Base-by-base conservation (phyloP, 2,329 filamentous ascomycete species). In the Camptophora hylomeconis region DNA sequence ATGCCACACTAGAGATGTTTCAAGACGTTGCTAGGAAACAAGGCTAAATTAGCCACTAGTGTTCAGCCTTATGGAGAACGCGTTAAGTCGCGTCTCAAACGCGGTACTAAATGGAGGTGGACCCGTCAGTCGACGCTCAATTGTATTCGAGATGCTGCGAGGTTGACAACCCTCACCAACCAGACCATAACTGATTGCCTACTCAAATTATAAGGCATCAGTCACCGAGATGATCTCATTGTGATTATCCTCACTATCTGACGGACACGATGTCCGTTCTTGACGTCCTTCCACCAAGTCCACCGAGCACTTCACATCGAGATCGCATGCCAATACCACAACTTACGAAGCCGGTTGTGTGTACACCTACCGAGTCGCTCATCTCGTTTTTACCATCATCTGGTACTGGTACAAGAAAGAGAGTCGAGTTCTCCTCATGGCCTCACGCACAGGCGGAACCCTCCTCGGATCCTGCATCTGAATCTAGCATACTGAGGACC, bases 341-440 rank as follows among this genome's bases (percentile, higher is more conserved):
- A 7, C 9, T 26, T 17, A 22, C 30, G 2, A 17, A 28, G 4
- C 21, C 28, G n/a, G 10, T 23, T 7, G 35, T 24, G 13, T 25
- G 35, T 14, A 35, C 35, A 20, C 35, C 35, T 32, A 17, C 28
- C 16, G 30, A 36, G 15, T 35, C 33, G 8, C 30, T 37, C 18
- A 24, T 32, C 12, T 39, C 39, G 5, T 31, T 32, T 23, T 27
- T 34, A 9, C 26, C 30, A 19, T 33, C 35, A n/a, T 41, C 31
- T 7, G 31, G 35, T 15, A 14, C 23, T 10, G 28, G 36, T 11
- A 26, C 28, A 13, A 30, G 41, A 14, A 77, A 75, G 54, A 65
- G 64, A 41, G 76, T 80, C 39, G 70, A 64, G 35, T 75, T 76
- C 51, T 72, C 69, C 11, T 64, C 68, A 45, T 67, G 60, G 51